Evolutionary conservation across 768 basidiomycete species (phyloP).

Genomic region (Lentinula guzmanii): DNA sequence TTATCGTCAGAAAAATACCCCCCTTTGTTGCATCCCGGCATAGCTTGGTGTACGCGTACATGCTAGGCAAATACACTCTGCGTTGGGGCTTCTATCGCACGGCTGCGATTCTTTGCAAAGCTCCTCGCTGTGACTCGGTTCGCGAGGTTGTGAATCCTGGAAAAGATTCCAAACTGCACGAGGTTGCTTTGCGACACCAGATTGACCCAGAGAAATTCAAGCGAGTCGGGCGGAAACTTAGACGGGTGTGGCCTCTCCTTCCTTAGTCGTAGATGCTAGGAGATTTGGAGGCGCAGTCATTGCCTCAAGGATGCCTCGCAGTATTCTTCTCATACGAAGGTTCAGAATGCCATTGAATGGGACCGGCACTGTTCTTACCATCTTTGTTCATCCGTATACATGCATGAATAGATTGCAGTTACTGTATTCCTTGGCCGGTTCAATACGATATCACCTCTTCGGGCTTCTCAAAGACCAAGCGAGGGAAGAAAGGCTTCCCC

Average conservation of each 20-base stretch:
- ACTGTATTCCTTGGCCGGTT: no score
- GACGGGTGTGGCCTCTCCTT: constrained; percentile 7
- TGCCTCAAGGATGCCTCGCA: background rate
- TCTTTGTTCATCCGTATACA: no score
- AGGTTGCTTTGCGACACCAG: constrained; percentile 5
- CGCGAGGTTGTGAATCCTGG: constrained; percentile 5
- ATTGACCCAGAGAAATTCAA: constrained; percentile 6
- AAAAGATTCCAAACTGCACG: constrained; percentile 4
- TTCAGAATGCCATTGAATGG: no score
- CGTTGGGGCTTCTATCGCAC: constrained; percentile 8
- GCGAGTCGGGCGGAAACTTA: constrained; percentile 3
- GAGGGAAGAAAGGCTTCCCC: no score
- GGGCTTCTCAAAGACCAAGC: no score
- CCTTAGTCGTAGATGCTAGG: background rate
- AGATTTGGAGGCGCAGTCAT: background rate
- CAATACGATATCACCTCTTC: no score
- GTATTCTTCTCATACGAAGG: no score
- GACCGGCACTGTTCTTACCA: no score
- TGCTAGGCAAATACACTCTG: constrained; percentile 2
- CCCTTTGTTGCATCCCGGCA: background rate
- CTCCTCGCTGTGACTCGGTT: background rate
- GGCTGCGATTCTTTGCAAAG: constrained; percentile 3
- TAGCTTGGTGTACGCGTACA: constrained; percentile 1
- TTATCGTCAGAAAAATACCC: background rate
- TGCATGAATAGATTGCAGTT: no score